A percentile compares a stretch with the other conserved stretches of the same genome.
Evolutionary conservation across 768 basidiomycete genomes (phyloP).

Genomic region (Leccinum barrowsii): DNA sequence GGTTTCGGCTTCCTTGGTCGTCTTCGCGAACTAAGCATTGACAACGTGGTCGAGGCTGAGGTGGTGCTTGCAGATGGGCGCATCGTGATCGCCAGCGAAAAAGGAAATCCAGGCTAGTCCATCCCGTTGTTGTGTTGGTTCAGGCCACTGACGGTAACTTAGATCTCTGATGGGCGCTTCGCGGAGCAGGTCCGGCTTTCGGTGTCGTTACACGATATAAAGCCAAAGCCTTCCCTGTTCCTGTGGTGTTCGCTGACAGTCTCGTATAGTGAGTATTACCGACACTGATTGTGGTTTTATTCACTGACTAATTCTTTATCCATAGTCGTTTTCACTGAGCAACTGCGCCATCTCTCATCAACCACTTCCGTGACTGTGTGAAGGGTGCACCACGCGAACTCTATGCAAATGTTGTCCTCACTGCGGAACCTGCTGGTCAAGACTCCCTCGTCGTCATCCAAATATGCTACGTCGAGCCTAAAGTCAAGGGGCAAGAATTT

Average conservation of each 20-base stretch:
- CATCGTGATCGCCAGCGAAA: slow-evolving; percentile 75
- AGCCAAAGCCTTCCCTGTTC: slow-evolving; percentile 83
- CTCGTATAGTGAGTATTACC: slow-evolving; percentile 71
- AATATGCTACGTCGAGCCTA: slow-evolving; percentile 82
- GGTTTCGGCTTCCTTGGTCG: slow-evolving; percentile 89
- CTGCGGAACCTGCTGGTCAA: slow-evolving; percentile 80
- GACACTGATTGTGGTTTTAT: slow-evolving; percentile 2
- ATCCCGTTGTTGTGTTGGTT: background rate
- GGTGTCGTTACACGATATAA: slow-evolving; percentile 90
- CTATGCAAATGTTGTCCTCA: slow-evolving; percentile 89
- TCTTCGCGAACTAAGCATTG: slow-evolving; percentile 80
- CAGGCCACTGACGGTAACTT: slow-evolving; percentile 3
- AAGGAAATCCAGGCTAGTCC: slow-evolving; percentile 60
- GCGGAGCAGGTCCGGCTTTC: slow-evolving; percentile 79
- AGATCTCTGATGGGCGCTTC: slow-evolving; percentile 89
- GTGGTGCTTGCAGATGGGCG: slow-evolving; percentile 88
- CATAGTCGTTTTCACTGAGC: slow-evolving; percentile 78
- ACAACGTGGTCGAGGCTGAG: slow-evolving; percentile 88
- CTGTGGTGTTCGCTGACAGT: slow-evolving; percentile 89
- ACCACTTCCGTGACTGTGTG: slow-evolving; percentile 90
- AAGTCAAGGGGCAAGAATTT: slow-evolving; percentile 70
- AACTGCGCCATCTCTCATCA: slow-evolving; percentile 86
- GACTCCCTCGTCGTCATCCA: slow-evolving; percentile 89
- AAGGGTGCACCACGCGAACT: slow-evolving; percentile 84
- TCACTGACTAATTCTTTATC: background rate